A percentile compares a stretch with the other conserved stretches of the same genome.
These are phyloP conservation scores for Saccharomyces pastorianus DNA, from an alignment of 1,139 yeast genomes.

Conservation along the genomic window DNA sequence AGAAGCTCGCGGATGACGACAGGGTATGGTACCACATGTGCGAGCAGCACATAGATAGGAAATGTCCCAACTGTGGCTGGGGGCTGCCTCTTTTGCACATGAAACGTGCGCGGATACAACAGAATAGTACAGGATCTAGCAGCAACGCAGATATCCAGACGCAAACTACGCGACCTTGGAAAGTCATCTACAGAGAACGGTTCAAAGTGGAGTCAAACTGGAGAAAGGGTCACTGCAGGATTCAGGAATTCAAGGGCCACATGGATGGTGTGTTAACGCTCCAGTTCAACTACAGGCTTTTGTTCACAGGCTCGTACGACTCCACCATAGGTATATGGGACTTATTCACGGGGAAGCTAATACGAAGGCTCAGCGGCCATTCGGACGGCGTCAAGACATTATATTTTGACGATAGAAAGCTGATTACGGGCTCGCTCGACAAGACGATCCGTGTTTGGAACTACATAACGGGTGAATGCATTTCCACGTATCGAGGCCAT, in stretches of 20 bases:
- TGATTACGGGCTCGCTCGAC: slow-evolving; percentile 88
- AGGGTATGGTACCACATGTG: slow-evolving; percentile 98
- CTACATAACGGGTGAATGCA: slow-evolving; percentile 86
- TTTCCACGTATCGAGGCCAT: slow-evolving; percentile 90
- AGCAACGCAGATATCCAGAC: neutral
- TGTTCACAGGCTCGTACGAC: slow-evolving; percentile 90
- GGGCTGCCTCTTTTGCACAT: slow-evolving; percentile 87
- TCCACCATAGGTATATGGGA: slow-evolving; percentile 88
- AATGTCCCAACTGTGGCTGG: slow-evolving; percentile 98
- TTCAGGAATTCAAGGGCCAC: slow-evolving; percentile 72
- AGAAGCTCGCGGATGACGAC: slow-evolving; percentile 85
- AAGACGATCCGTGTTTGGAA: slow-evolving; percentile 93
- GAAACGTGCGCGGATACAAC: slow-evolving; percentile 49
- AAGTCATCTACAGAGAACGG: slow-evolving; percentile 85
- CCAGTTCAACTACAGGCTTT: slow-evolving; percentile 66
- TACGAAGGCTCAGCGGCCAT: slow-evolving; percentile 77
- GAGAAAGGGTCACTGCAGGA: slow-evolving; percentile 70
- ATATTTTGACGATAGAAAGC: slow-evolving; percentile 77
- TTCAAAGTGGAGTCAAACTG: slow-evolving; percentile 87
- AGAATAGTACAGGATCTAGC: slow-evolving; percentile 1
- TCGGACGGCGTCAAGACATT: slow-evolving; percentile 76
- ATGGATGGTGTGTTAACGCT: slow-evolving; percentile 79
- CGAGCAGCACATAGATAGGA: slow-evolving; percentile 93
- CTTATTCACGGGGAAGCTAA: slow-evolving; percentile 63
- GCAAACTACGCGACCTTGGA: slow-evolving; percentile 50